phyloP scores from a whole-genome alignment of 2,329 filamentous ascomycete species.

The Botryotinia narcissicola region DNA sequence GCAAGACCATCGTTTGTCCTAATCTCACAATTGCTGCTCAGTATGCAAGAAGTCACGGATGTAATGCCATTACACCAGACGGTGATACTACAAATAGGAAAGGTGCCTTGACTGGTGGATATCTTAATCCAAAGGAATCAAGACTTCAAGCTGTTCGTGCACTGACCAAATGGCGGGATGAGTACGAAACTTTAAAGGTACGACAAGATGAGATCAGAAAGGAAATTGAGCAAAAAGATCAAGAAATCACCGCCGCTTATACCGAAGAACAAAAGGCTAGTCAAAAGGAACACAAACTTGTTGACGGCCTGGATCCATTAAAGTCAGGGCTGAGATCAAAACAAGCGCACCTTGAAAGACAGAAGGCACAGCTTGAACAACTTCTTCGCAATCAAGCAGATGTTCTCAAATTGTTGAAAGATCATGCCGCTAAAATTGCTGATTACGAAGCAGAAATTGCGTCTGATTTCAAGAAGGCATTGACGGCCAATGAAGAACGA shows the following conservation, averaged over 20 bases:
- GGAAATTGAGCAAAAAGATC: constrained; percentile 76
- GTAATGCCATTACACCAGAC: constrained; percentile 91
- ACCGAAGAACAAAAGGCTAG: constrained; percentile 81
- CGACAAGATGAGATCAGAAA: constrained; percentile 64
- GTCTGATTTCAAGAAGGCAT: constrained; percentile 87
- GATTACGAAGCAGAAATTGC: constrained; percentile 77
- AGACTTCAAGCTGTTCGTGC: constrained; percentile 80
- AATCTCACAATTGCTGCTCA: constrained; percentile 84
- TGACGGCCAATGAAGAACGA: constrained; percentile 78
- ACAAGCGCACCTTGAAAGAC: constrained; percentile 69
- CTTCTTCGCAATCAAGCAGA: constrained; percentile 64
- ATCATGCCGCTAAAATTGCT: constrained; percentile 70
- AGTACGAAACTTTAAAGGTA: constrained; percentile 65
- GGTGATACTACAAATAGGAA: constrained; percentile 94
- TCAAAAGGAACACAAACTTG: constrained; percentile 72
- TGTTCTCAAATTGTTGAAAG: constrained; percentile 72
- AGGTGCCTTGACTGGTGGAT: constrained; percentile 93
- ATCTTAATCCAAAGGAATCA: constrained; percentile 80
- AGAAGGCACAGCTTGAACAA: constrained; percentile 69
- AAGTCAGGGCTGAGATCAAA: constrained; percentile 74
- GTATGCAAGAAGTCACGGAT: constrained; percentile 86
- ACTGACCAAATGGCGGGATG: constrained; percentile 70
- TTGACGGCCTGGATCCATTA: constrained; percentile 78
- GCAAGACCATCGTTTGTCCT: constrained; percentile 90
- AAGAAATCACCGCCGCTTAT: constrained; percentile 84